phyloP scores from a whole-genome alignment of 768 basidiomycete species.

The Tulasnella sp. region DNA sequence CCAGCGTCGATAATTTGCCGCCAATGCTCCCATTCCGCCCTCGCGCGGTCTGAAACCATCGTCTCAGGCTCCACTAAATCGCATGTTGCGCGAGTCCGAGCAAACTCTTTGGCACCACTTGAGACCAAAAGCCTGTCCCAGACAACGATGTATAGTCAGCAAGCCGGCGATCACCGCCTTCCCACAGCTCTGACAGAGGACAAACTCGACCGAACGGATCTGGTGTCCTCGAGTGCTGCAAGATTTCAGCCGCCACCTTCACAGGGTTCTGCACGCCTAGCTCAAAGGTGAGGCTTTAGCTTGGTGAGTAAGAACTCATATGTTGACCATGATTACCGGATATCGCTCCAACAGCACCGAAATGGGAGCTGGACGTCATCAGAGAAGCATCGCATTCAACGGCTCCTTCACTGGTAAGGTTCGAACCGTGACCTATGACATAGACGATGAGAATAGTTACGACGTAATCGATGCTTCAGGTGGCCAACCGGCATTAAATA shows the following conservation, averaged over 20 bases:
- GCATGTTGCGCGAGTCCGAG: neutral
- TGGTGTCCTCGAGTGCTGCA: neutral
- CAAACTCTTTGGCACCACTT: neutral
- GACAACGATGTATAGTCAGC: neutral
- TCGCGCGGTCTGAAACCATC: neutral
- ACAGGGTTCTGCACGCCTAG: neutral
- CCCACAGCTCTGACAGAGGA: neutral
- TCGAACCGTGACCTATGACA: neutral
- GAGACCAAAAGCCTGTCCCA: neutral
- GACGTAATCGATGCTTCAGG: too few species aligned
- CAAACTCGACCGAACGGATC: slow-evolving; percentile 4
- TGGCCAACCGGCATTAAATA: neutral
- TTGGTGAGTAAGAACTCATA: neutral
- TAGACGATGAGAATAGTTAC: neutral
- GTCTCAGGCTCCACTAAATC: neutral
- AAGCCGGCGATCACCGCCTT: neutral
- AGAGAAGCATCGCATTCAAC: neutral
- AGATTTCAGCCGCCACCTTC: neutral
- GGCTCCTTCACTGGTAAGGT: neutral
- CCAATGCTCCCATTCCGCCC: slow-evolving; percentile 5
- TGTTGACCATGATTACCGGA: neutral
- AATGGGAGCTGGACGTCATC: neutral
- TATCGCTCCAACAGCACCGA: neutral
- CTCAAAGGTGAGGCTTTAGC: neutral
- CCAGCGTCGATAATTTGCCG: neutral